Conservation (phyloP, 2,329 filamentous ascomycete genomes). For the Graphiopsis chlorocephala region DNA sequence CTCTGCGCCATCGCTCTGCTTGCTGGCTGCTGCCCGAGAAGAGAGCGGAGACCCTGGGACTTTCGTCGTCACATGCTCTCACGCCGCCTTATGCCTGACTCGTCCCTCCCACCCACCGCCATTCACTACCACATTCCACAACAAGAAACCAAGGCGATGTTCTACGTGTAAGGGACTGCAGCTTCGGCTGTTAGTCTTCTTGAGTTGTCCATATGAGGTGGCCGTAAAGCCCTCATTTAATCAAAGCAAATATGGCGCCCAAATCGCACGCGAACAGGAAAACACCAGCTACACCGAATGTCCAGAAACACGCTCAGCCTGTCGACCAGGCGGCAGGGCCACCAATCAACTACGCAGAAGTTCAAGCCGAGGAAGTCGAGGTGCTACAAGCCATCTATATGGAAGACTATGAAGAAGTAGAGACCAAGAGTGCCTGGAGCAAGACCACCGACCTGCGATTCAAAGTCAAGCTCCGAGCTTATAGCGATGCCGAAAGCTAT, state of each 20-base stretch:
- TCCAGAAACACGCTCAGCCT: conserved; percentile 13
- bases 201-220: conserved; percentile 19
- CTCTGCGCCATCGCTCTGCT: neutral
- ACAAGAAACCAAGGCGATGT: conserved; percentile 19
- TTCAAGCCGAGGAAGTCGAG: conserved; percentile 83
- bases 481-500: conserved; percentile 67
- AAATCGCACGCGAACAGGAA: conserved; percentile 41
- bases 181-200: conserved; percentile 47
- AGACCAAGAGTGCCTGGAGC: conserved; percentile 78
- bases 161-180: conserved; percentile 41
- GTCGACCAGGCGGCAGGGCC: conserved; percentile 23
- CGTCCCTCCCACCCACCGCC: conserved; percentile 19
- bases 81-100: conserved; percentile 15
- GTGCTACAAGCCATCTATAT: conserved; percentile 84
- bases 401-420: conserved; percentile 78
- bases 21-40: neutral
- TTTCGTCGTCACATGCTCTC: conserved; percentile 1
- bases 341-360: conserved; percentile 69
- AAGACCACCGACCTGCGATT: conserved; percentile 78
- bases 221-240: conserved; percentile 11
- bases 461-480: conserved; percentile 73
- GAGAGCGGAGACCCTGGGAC: neutral
- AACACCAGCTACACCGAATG: conserved; percentile 22
- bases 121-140: conserved; percentile 1
- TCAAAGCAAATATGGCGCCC: conserved; percentile 43